Evolutionary conservation across 805 yeast species (phyloP), one percentile per base, ranked within the genome.

Genomic region (Naumovozyma castellii): DNA sequence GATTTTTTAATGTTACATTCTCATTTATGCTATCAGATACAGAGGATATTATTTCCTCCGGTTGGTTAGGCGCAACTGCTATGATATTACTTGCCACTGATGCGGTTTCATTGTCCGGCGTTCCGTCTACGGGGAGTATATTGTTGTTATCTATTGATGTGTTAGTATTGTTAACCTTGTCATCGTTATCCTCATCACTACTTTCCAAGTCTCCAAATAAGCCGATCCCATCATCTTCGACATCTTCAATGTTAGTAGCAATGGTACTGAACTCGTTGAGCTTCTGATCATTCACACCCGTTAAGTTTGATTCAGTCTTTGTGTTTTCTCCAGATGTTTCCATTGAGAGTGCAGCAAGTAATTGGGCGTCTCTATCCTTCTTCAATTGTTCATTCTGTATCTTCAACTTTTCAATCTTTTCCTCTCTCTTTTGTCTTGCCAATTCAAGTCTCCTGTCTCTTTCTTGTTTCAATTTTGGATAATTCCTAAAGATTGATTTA

Each of bases 351-450:
- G 27, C 27, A 10, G 27, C 27, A 6, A 22, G 10, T 6, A 22
- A 10, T 22, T 22, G 27, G 9, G 27, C 27, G 10, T 22, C 27
- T 22, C 27, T 22, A 22, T 22, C 27, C 34, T 51, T 50, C 31
- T 46, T 48, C 22, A 45, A 41, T 59, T 64, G 43, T 43, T 56
- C 62, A 39, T 61, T 62, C 28, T 68, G 64, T 1, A 43, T 40
- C 22, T 51, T 51, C 36, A 71, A 42, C 4, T 63, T 54, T 4
- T 40, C 40, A 4, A 60, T 34, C 3, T 67, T 62, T 36, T 43
- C 49, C 27, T 54, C 54, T 43, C 58, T 59, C 37, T 57, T 62
- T 42, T 45, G 47, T 35, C 64, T 68, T 46, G 62, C 61, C 40
- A 53, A 47, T 44, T 42, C 41, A 43, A 57, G 37, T 42, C 48